Evolutionary conservation across 441 rosid genomes (phyloP).

Genomic region (Arabidopsis lyrata): DNA sequence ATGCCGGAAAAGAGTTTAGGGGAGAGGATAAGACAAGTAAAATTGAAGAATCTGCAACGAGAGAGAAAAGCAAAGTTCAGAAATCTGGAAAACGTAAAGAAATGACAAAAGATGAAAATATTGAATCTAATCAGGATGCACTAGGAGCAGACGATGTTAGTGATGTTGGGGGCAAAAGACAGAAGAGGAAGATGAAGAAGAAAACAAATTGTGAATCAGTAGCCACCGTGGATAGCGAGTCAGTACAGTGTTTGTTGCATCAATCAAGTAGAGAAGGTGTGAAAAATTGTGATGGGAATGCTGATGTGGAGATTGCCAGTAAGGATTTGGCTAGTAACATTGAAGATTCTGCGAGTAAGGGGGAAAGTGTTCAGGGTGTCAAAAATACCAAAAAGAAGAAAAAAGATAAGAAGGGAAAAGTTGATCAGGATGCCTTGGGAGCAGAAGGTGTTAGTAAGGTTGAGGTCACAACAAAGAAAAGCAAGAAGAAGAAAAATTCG

Average conservation of each 20-base stretch:
- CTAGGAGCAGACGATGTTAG: constrained; percentile 25
- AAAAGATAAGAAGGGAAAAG: background rate
- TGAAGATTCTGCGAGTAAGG: constrained; percentile 20
- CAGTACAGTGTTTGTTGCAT: constrained; percentile 14
- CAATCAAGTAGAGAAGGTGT: constrained; percentile 14
- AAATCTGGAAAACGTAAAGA: constrained; percentile 20
- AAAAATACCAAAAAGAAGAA: background rate
- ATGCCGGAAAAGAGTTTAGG: constrained; percentile 19
- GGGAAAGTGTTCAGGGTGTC: background rate
- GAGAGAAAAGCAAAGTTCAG: constrained; percentile 18
- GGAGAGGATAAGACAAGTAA: constrained; percentile 20
- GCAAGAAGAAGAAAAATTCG: background rate
- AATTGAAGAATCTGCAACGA: constrained; percentile 9
- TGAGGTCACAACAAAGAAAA: background rate
- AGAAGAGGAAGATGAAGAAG: constrained; percentile 12
- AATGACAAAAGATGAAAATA: constrained; percentile 12
- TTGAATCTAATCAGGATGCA: constrained; percentile 18
- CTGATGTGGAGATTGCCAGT: constrained; percentile 27
- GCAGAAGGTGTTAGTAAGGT: background rate
- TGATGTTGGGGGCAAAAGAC: constrained; percentile 12
- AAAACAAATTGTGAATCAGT: constrained; percentile 6
- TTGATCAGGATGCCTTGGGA: background rate
- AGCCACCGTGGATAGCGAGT: constrained; percentile 10
- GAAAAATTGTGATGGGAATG: constrained; percentile 5
- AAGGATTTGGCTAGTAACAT: constrained; percentile 24